Conservation (phyloP, 805 yeast species). For the Pichia rugopelliculosa region DNA sequence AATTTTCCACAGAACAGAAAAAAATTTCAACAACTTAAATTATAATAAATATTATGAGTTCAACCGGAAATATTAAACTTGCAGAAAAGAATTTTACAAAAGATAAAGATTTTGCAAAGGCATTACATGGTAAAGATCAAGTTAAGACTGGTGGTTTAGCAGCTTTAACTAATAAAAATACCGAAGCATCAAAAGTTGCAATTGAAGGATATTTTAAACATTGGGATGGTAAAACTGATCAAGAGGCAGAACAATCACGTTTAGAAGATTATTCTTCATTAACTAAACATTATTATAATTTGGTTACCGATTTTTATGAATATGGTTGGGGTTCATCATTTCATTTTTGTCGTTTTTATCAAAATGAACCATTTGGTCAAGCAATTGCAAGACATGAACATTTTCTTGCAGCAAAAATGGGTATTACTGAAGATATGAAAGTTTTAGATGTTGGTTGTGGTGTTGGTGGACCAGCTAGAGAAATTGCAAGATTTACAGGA, state of each 20-base stretch:
- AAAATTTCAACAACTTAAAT: neutral
- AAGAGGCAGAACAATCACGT: slow-evolving; percentile 63
- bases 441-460: slow-evolving; percentile 99
- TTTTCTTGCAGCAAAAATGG: slow-evolving; percentile 82
- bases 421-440: slow-evolving; percentile 67
- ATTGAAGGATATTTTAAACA: slow-evolving; percentile 88
- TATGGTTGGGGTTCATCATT: slow-evolving; percentile 99
- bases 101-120: slow-evolving; percentile 72
- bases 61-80: slow-evolving; percentile 23
- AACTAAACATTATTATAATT: slow-evolving; percentile 93
- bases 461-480: slow-evolving; percentile 99
- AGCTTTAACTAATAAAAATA: slow-evolving; percentile 73
- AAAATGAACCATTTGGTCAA: slow-evolving; percentile 89
- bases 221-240: slow-evolving; percentile 88
- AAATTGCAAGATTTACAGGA: slow-evolving; percentile 85
- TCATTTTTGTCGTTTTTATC: slow-evolving; percentile 92
- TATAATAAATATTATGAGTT: slow-evolving; percentile 1
- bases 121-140: slow-evolving; percentile 73
- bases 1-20: too few relatives aligned
- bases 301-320: slow-evolving; percentile 96
- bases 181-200: slow-evolving; percentile 74
- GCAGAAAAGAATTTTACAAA: slow-evolving; percentile 49
- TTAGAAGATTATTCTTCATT: slow-evolving; percentile 80
- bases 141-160: slow-evolving; percentile 61
- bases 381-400: slow-evolving; percentile 98